Conservation (phyloP, 2,329 filamentous ascomycete species). For the Phaeoacremonium minimum region DNA sequence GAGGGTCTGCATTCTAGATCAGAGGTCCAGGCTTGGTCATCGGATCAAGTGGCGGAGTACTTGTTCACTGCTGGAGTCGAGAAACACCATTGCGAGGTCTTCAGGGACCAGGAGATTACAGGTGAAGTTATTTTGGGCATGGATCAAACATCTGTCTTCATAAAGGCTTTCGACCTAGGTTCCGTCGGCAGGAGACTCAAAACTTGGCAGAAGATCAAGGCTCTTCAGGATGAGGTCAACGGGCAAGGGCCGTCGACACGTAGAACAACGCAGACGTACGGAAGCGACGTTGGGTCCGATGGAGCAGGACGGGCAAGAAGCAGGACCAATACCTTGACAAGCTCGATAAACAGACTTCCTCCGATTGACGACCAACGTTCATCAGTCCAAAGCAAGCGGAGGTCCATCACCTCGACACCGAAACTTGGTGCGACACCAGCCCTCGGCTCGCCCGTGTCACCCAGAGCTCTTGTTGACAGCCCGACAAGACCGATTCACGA, state of each 20-base stretch:
- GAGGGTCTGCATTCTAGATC: constrained; percentile 60
- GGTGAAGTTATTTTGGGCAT: constrained; percentile 91
- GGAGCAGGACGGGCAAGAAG: constrained; percentile 45
- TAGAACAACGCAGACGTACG: constrained; percentile 52
- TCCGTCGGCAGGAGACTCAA: constrained; percentile 85
- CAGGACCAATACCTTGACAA: constrained; percentile 54
- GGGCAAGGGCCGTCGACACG: constrained; percentile 38
- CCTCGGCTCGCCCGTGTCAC: constrained; percentile 33
- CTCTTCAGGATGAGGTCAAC: constrained; percentile 81
- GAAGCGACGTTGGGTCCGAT: constrained; percentile 56
- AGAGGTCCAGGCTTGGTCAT: constrained; percentile 77
- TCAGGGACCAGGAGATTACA: constrained; percentile 91
- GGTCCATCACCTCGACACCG: constrained; percentile 47
- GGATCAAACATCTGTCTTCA: constrained; percentile 91
- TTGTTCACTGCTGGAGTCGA: constrained; percentile 83
- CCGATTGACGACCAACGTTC: constrained; percentile 37
- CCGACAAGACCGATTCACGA: constrained; percentile 44
- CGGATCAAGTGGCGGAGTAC: constrained; percentile 82
- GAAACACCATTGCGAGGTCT: constrained; percentile 86
- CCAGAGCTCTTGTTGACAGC: constrained; percentile 34
- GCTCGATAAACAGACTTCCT: constrained; percentile 33
- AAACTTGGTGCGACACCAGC: constrained; percentile 35
- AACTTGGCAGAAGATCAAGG: constrained; percentile 95
- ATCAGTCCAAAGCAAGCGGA: constrained; percentile 41
- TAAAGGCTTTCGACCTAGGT: constrained; percentile 92